Percentiles rank a stretch among this genome's conserved stretches.
phyloP scores from a whole-genome alignment of 768 basidiomycete species.

The Lentinula detonsa region DNA sequence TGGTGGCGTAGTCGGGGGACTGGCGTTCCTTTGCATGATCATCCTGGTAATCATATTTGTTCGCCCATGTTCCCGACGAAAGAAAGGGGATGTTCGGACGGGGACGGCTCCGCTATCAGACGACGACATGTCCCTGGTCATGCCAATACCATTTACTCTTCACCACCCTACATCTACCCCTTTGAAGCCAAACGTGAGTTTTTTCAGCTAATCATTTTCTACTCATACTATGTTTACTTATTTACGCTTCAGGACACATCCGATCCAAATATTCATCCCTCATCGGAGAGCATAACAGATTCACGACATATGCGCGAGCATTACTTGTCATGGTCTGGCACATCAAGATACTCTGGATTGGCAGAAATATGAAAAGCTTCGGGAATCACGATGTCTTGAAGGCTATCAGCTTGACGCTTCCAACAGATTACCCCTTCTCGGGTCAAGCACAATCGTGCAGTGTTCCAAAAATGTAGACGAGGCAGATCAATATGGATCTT shows the following conservation, averaged over 20 bases:
- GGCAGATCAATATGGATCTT: no score
- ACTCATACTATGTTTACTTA: not conserved
- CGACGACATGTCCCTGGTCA: not conserved
- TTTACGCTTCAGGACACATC: not conserved
- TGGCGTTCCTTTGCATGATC: not conserved
- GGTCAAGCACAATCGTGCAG: no score
- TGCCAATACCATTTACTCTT: not conserved
- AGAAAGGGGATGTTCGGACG: not conserved
- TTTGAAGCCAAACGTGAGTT: not conserved
- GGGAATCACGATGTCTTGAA: no score
- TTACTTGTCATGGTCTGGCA: not conserved
- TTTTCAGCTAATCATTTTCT: no score
- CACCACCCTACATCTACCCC: not conserved
- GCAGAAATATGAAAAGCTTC: not conserved
- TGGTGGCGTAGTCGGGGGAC: slow-evolving; percentile 2
- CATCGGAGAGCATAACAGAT: not conserved
- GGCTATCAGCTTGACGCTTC: no score
- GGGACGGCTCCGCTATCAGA: not conserved
- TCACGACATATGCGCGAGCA: not conserved
- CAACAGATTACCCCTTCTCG: no score
- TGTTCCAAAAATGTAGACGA: no score
- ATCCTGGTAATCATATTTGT: not conserved
- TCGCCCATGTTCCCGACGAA: not conserved
- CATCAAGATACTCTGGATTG: not conserved
- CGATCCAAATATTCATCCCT: not conserved